A percentile compares a stretch with the other conserved stretches of the same genome.
Evolutionary conservation across 2,329 filamentous ascomycete genomes (phyloP).

Genomic region (Fusarium pseudocircinatum): DNA sequence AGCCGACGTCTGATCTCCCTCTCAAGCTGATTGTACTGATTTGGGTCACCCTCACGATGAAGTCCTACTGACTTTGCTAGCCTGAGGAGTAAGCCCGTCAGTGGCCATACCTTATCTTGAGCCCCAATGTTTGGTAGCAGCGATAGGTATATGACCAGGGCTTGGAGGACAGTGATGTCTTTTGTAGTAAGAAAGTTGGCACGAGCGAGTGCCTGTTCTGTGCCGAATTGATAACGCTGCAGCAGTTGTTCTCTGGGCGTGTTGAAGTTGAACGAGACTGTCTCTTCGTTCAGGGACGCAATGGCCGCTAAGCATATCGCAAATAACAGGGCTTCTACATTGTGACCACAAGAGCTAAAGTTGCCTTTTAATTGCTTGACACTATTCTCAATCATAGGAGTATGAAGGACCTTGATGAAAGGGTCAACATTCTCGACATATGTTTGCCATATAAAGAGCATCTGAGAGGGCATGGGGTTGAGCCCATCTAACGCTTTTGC

Average conservation of each 20-base stretch:
- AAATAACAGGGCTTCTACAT: conserved; percentile 40
- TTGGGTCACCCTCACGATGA: conserved; percentile 6
- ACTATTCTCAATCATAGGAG: conserved; percentile 26
- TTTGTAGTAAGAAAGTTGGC: conserved; percentile 36
- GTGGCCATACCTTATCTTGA: conserved; percentile 37
- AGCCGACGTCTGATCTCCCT: conserved; percentile 36
- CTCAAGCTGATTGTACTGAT: conserved; percentile 1
- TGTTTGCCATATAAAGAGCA: conserved; percentile 45
- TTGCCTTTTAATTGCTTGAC: conserved; percentile 31
- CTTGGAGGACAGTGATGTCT: conserved; percentile 40
- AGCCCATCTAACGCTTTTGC: conserved; percentile 22
- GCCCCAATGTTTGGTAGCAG: conserved; percentile 32
- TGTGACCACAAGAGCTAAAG: conserved; percentile 30
- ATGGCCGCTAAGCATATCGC: conserved; percentile 43
- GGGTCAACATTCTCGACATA: conserved; percentile 46
- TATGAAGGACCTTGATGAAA: conserved; percentile 46
- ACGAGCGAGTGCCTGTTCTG: conserved; percentile 40
- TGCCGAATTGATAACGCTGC: conserved; percentile 31
- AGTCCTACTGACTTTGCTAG: conserved; percentile 37
- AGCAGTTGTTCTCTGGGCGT: conserved; percentile 26
- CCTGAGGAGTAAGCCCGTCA: conserved; percentile 39
- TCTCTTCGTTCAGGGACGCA: conserved; percentile 37
- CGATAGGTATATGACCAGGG: conserved; percentile 42
- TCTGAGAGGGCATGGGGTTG: conserved; percentile 43
- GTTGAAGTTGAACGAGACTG: conserved; percentile 28